Evolutionary conservation across 441 rosid genomes (phyloP).

Genomic region (Syzygium syzygioides): DNA sequence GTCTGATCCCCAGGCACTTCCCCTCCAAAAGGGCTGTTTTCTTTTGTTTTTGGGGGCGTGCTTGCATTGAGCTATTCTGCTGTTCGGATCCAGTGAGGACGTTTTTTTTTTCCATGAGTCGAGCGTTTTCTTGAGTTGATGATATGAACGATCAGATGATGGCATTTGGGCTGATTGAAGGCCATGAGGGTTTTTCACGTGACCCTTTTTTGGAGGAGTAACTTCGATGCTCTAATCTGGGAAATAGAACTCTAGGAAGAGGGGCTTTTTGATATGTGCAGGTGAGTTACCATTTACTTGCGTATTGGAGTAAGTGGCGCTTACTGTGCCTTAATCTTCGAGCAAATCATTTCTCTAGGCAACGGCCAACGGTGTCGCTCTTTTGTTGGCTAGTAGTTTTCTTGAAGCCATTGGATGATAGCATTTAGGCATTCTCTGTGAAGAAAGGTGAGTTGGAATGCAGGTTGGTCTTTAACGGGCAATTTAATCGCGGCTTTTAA

Average conservation of each 20-base stretch:
- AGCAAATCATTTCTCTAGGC: background rate
- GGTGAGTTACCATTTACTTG: background rate
- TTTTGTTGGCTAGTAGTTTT: background rate
- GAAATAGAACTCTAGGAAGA: background rate
- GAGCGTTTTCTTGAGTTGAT: background rate
- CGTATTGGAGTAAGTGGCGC: background rate
- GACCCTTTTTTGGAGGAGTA: background rate
- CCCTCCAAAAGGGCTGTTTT: background rate
- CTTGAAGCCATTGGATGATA: background rate
- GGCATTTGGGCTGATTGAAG: background rate
- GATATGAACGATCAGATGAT: background rate
- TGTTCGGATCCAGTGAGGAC: background rate
- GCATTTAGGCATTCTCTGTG: background rate
- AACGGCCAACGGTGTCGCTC: background rate
- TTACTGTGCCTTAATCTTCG: background rate
- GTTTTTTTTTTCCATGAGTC: background rate
- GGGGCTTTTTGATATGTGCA: background rate
- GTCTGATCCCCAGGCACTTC: background rate
- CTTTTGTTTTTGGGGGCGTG: background rate
- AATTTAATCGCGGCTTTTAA: background rate
- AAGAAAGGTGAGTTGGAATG: background rate
- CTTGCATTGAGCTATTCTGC: background rate
- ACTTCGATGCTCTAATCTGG: background rate
- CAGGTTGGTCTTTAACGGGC: background rate
- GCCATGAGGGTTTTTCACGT: background rate